Conservation (phyloP, 164 flowering plant species). For the Umbilicus rupestris region DNA sequence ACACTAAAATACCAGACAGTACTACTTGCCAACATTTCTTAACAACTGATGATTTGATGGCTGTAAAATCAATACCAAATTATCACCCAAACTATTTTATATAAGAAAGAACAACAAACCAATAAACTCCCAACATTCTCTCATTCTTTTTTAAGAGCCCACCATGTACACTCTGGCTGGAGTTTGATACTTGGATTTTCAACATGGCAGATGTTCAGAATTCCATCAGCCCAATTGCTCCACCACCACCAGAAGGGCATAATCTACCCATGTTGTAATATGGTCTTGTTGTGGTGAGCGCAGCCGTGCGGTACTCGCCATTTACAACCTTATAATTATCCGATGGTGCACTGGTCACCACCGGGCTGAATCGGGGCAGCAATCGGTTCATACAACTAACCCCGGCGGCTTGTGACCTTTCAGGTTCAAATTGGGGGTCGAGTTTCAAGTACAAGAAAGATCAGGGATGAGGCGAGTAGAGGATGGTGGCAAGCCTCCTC, state of each 20-base stretch:
- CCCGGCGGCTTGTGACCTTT: conserved; percentile 6
- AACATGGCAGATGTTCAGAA: too few relatives aligned
- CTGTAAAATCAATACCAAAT: too few relatives aligned
- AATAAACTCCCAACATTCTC: too few relatives aligned
- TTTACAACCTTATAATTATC: conserved; percentile 36
- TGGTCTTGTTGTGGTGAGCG: conserved; percentile 35
- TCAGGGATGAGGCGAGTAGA: background rate
- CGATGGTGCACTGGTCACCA: conserved; percentile 22
- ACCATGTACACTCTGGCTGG: too few relatives aligned
- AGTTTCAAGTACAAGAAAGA: conserved; percentile 26
- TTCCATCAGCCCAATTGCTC: background rate
- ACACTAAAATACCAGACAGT: too few relatives aligned
- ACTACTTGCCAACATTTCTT: too few relatives aligned
- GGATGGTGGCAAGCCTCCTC: background rate
- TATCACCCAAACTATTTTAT: too few relatives aligned
- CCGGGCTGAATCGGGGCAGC: background rate
- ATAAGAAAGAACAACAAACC: too few relatives aligned
- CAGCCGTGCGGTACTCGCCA: conserved; percentile 26
- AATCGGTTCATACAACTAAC: background rate
- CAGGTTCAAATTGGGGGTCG: conserved; percentile 7
- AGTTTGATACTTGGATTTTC: too few relatives aligned
- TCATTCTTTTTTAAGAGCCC: too few relatives aligned
- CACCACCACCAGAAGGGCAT: conserved; percentile 14
- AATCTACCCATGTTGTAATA: conserved; percentile 38
- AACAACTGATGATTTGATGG: too few relatives aligned